These are phyloP conservation scores for Chytriomyces hyalinus DNA, from an alignment of 192 early-diverging fungal genomes.

Conservation along the genomic window DNA sequence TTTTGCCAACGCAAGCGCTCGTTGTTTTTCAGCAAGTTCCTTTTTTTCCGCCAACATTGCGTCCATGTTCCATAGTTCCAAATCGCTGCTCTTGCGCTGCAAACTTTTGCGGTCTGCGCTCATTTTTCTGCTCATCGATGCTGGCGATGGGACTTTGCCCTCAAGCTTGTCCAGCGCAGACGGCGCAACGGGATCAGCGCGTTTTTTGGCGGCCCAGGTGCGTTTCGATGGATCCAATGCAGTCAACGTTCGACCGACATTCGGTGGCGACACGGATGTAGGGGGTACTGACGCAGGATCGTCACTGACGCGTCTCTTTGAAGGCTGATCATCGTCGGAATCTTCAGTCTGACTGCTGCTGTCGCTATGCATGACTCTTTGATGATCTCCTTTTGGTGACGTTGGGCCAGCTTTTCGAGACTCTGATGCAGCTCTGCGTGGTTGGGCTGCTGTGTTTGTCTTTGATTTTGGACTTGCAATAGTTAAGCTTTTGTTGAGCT, in stretches of 20 bases:
- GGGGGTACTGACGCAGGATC: no score
- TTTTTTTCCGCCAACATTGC: slow-evolving; percentile 2
- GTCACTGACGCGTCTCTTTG: no score
- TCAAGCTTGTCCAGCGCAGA: background rate
- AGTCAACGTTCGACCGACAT: background rate
- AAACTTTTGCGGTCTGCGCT: background rate
- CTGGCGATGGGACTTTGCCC: background rate
- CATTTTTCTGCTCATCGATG: background rate
- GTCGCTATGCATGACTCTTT: no score
- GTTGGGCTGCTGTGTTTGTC: no score
- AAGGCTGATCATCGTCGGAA: no score
- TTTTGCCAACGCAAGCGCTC: background rate
- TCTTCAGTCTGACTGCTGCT: no score
- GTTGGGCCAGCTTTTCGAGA: no score
- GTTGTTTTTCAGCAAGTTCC: background rate
- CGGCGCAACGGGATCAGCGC: background rate
- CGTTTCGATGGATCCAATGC: background rate
- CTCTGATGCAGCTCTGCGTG: no score
- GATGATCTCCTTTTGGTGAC: no score
- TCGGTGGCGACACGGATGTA: background rate
- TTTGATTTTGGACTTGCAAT: no score
- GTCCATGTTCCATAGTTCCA: background rate
- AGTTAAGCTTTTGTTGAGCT: no score
- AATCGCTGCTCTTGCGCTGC: background rate
- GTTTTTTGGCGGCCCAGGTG: background rate